Base-by-base conservation (phyloP, 129 eudicot genomes). In the Helichrysum umbraculigerum region DNA sequence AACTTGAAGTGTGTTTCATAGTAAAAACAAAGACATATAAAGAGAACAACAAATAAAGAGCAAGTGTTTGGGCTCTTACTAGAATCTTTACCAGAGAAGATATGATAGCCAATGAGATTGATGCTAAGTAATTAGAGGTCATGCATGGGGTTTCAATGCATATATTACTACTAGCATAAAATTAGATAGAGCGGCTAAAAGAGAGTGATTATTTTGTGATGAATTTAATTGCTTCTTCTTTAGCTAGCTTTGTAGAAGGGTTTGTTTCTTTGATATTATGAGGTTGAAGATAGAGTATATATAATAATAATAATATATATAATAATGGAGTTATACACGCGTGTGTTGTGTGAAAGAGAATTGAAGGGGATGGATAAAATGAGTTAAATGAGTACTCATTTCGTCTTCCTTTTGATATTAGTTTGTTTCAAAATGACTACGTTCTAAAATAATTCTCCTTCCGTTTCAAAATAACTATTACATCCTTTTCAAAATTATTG, bases 31-130 rank as follows among this genome's bases (percentile, higher is more conserved):
- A 19, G 6, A 11, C 21, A 57, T 9, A 67, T 22, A 52, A 34
- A 66, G 63, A 52, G 4, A 66, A 41, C 47, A 41, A 76, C 25
- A 54, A 16, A 19, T 6, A 52, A 56, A 7, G 11, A n/a, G 61
- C 52, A 41, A 78, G 25, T 28, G 19, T 35, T 25, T 58, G 76
- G 61, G 51, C 28, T 59, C 76, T 70, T 78, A 70, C 76, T 67
- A 30, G 37, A 70, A 59, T 78, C 69, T 60, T 70, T 58, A 77
- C n/a, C 62, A 68, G 58, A 77, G 44, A 69, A 68, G 76, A 58
- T 2, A 4, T 34, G 59, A 4, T 4, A 57, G 28, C 62, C 22
- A 56, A 16, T 25, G 32, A 19, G 57, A 54, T 57, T 52, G 35
- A 61, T 20, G 17, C 33, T 15, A 3, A 4, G 5, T 47, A 57